These are phyloP conservation scores for Arthrocladium fulminans DNA, from an alignment of 2,329 filamentous ascomycete species.

Conservation along the genomic window DNA sequence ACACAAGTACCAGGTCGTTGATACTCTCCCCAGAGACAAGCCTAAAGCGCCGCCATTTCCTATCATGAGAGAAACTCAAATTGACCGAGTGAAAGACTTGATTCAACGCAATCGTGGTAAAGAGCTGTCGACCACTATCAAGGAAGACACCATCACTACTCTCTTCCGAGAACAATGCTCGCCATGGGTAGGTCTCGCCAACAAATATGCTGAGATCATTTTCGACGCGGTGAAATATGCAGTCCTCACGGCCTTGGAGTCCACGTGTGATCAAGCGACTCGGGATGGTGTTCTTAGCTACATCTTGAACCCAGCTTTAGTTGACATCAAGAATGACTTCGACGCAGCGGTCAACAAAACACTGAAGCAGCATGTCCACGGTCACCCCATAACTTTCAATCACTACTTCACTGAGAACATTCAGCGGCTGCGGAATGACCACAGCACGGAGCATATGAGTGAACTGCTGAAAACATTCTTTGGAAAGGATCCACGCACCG, in stretches of 20 bases:
- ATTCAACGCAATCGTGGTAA: constrained; percentile 16
- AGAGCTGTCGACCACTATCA: background rate
- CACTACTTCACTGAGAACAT: constrained; percentile 30
- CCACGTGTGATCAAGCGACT: background rate
- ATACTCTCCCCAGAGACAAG: constrained; percentile 3
- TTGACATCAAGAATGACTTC: constrained; percentile 19
- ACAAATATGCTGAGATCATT: background rate
- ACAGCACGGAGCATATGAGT: background rate
- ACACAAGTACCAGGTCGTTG: constrained; percentile 14
- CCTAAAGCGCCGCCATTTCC: constrained; percentile 2
- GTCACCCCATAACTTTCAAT: constrained; percentile 31
- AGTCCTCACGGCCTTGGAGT: constrained; percentile 10
- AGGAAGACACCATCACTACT: constrained; percentile 2
- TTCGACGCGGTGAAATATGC: constrained; percentile 1
- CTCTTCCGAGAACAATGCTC: constrained; percentile 4
- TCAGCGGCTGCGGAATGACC: constrained; percentile 21
- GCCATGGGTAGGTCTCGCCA: background rate
- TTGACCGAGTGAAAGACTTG: constrained; percentile 9
- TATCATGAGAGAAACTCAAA: constrained; percentile 7
- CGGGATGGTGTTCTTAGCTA: background rate
- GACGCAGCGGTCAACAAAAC: constrained; percentile 31
- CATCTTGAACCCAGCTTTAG: background rate
- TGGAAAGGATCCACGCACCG: background rate
- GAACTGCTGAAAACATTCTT: constrained; percentile 5
- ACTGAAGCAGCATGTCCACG: constrained; percentile 36